These are phyloP conservation scores for Secale cereale DNA, from an alignment of 176 grass and related monocot species.

Conservation along the genomic window DNA sequence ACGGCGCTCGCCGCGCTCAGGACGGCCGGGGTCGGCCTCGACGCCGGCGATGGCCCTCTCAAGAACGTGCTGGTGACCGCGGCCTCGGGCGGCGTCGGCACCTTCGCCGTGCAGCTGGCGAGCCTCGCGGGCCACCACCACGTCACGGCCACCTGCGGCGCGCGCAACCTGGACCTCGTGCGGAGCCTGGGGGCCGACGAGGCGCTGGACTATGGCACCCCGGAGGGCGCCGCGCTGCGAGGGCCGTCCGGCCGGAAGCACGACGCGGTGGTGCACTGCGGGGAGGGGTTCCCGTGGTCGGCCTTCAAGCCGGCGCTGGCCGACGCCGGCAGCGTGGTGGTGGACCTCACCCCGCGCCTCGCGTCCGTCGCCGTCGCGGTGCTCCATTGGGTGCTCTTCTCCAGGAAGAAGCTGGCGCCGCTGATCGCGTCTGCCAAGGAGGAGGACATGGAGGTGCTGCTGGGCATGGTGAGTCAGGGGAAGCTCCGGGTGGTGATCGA, in stretches of 20 bases:
- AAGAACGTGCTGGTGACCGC: constrained; percentile 61
- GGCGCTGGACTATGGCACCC: constrained; percentile 55
- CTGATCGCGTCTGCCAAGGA: constrained; percentile 27
- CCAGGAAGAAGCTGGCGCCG: constrained; percentile 52
- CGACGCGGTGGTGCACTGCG: constrained; percentile 63
- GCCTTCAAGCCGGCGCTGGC: constrained; percentile 39
- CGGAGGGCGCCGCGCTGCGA: constrained; percentile 31
- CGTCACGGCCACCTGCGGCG: constrained; percentile 57
- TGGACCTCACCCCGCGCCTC: constrained; percentile 39
- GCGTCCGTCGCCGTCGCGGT: constrained; percentile 25
- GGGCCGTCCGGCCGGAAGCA: constrained; percentile 43
- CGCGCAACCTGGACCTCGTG: constrained; percentile 39
- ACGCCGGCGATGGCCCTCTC: background rate
- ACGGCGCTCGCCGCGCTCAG: constrained; percentile 45
- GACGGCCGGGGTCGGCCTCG: constrained; percentile 26
- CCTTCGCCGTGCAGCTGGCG: constrained; percentile 52
- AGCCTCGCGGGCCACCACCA: constrained; percentile 40
- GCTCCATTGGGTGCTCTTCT: constrained; percentile 40
- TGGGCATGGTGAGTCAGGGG: constrained; percentile 16
- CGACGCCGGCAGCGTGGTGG: constrained; percentile 44
- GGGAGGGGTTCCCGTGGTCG: constrained; percentile 44
- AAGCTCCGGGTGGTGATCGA: constrained; percentile 44
- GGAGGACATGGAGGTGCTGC: constrained; percentile 48
- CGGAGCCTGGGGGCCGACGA: constrained; percentile 44
- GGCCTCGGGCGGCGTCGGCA: constrained; percentile 61